Evolutionary conservation across 495 filamentous ascomycete genomes (phyloP).

Genomic region (Penicilliopsis zonata): DNA sequence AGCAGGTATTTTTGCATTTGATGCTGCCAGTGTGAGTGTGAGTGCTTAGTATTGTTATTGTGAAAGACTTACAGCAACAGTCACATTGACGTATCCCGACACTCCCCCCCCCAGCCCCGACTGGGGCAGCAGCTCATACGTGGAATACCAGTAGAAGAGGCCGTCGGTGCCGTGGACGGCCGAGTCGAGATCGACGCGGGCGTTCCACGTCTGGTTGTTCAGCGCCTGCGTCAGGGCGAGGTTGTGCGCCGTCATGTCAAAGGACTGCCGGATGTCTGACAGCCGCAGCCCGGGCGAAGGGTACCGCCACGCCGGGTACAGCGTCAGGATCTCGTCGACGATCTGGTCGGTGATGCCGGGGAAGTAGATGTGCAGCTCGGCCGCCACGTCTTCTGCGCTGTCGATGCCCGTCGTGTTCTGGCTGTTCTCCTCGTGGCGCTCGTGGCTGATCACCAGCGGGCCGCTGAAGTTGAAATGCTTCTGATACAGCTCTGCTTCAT

Average conservation of each 20-base stretch:
- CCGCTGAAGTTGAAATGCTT: slow-evolving; percentile 24
- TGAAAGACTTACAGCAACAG: too few relatives aligned
- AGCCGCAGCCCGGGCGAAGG: slow-evolving; percentile 17
- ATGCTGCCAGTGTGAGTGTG: too few relatives aligned
- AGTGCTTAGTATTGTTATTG: too few relatives aligned
- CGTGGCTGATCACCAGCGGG: slow-evolving; percentile 20
- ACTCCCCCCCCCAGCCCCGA: too few relatives aligned
- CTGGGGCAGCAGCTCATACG: too few relatives aligned
- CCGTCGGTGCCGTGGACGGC: slow-evolving; percentile 24
- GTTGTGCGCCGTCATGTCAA: slow-evolving; percentile 20
- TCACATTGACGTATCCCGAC: too few relatives aligned
- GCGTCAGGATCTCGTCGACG: slow-evolving; percentile 10
- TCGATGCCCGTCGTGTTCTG: slow-evolving; percentile 14
- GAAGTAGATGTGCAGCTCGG: slow-evolving; percentile 18
- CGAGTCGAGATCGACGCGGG: slow-evolving; percentile 11
- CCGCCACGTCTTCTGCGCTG: slow-evolving; percentile 17
- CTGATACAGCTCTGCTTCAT: slow-evolving; percentile 24
- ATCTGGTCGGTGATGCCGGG: slow-evolving; percentile 20
- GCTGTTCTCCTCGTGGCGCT: slow-evolving; percentile 20
- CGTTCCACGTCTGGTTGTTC: slow-evolving; percentile 23
- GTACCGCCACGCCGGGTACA: slow-evolving; percentile 21
- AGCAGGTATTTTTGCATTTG: slow-evolving; percentile 19
- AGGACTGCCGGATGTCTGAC: slow-evolving; percentile 21
- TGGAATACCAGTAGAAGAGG: slow-evolving; percentile 22
- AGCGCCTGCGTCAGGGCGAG: slow-evolving; percentile 18